phyloP scores from a whole-genome alignment of 495 filamentous ascomycete species.

The Talaromyces thailandensis region DNA sequence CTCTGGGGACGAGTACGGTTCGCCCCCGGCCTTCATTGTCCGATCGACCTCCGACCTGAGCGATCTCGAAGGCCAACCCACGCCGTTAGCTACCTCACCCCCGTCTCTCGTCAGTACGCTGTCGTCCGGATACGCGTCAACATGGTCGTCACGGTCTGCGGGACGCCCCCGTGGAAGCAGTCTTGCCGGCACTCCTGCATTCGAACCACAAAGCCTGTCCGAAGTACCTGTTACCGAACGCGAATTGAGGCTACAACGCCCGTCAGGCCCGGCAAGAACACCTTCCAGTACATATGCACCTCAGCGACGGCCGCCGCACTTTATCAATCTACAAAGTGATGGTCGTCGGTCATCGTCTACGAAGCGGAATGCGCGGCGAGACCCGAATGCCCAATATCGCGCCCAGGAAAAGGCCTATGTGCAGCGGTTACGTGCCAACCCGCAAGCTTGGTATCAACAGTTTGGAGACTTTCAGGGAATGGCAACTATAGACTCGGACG shows the following conservation, averaged over 20 bases:
- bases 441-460: slow-evolving; percentile 58
- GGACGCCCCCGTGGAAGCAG: slow-evolving; percentile 33
- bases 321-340: slow-evolving; percentile 40
- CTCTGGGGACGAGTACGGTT: slow-evolving; percentile 49
- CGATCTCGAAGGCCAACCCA: slow-evolving; percentile 27
- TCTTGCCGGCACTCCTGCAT: slow-evolving; percentile 20
- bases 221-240: slow-evolving; percentile 19
- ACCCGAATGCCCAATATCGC: slow-evolving; percentile 71
- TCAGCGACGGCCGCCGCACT: slow-evolving; percentile 60
- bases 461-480: slow-evolving; percentile 60
- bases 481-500: slow-evolving; percentile 67
- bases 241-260: slow-evolving; percentile 35
- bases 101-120: slow-evolving; percentile 27
- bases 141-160: slow-evolving; percentile 29
- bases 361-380: slow-evolving; percentile 43
- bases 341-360: slow-evolving; percentile 45
- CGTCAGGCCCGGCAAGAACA: slow-evolving; percentile 51
- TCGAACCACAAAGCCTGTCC: slow-evolving; percentile 20
- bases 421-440: slow-evolving; percentile 63
- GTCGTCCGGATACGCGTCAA: slow-evolving; percentile 22
- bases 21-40: slow-evolving; percentile 31
- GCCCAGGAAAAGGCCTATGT: slow-evolving; percentile 80
- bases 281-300: slow-evolving; percentile 71
- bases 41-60: slow-evolving; percentile 31
- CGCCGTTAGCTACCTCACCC: slow-evolving; percentile 32